These are phyloP conservation scores for Aegilops bicornis DNA, from an alignment of 176 grass and related monocot genomes.

Conservation along the genomic window DNA sequence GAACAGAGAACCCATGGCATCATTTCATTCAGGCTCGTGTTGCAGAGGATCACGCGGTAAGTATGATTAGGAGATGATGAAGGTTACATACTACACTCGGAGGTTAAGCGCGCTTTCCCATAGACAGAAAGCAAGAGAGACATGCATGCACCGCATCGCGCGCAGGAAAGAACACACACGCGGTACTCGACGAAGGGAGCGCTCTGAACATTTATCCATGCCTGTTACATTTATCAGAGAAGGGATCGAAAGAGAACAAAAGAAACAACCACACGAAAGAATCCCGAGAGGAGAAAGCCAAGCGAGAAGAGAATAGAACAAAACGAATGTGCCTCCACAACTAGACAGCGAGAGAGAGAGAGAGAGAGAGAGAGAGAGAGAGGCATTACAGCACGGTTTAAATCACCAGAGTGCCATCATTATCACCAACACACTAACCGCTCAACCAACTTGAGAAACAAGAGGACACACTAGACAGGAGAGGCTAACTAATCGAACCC, in stretches of 20 bases:
- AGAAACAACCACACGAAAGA: slow-evolving; percentile 26
- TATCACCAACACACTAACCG: slow-evolving; percentile 39
- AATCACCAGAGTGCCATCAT: slow-evolving; percentile 43
- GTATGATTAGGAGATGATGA: slow-evolving; percentile 13
- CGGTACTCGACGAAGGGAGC: not conserved
- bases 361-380: too few species aligned
- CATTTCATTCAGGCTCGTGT: not conserved
- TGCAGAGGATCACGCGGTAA: slow-evolving; percentile 31
- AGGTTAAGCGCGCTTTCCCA: not conserved
- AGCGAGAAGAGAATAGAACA: not conserved
- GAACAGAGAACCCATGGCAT: not conserved
- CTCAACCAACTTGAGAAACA: slow-evolving; percentile 25
- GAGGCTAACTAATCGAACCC: slow-evolving; percentile 37
- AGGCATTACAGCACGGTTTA: slow-evolving; percentile 39
- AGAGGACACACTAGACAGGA: slow-evolving; percentile 20
- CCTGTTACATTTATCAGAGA: slow-evolving; percentile 30
- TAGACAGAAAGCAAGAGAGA: not conserved
- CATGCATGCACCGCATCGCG: not conserved
- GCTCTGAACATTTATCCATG: slow-evolving; percentile 23
- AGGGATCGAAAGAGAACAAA: slow-evolving; percentile 12
- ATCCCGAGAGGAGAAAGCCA: slow-evolving; percentile 4
- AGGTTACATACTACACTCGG: not conserved
- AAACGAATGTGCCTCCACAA: slow-evolving; percentile 22
- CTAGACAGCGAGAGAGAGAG: too few species aligned
- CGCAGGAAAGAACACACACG: not conserved